phyloP scores from a whole-genome alignment of 345 rosid genomes.

The Citrus mangshanensis region DNA sequence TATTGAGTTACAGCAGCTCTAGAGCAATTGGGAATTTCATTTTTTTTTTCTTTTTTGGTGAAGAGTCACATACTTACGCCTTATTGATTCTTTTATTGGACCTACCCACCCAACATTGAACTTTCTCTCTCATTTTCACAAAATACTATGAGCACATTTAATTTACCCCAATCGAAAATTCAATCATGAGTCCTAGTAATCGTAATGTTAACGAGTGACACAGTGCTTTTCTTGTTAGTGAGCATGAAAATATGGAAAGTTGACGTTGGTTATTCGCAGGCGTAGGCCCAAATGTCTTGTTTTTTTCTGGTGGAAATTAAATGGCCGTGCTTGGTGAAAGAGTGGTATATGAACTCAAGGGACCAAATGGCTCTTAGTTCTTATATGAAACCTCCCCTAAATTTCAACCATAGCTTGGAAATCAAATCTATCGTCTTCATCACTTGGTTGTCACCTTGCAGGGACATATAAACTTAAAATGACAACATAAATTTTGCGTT shows the following conservation, averaged over 20 bases:
- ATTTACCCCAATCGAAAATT: neutral
- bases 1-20: neutral
- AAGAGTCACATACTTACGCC: neutral
- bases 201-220: neutral
- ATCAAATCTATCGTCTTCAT: neutral
- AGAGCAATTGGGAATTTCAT: too few species aligned
- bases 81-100: constrained; percentile 1
- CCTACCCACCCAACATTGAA: neutral
- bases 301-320: constrained; percentile 10
- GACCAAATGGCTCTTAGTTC: neutral
- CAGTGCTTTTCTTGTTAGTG: neutral
- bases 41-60: neutral
- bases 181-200: neutral
- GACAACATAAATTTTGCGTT: too few species aligned
- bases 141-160: neutral
- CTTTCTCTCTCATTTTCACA: neutral
- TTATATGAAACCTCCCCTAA: neutral
- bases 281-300: constrained; percentile 29
- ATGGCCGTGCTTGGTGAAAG: neutral
- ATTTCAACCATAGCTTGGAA: constrained; percentile 6
- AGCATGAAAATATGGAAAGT: neutral
- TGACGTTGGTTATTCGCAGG: constrained; percentile 5
- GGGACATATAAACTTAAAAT: too few species aligned
- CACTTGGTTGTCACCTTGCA: neutral
- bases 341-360: neutral